Evolutionary conservation across 352 stramenopile genomes (phyloP).

Genomic region (Globisporangium mamillatum): DNA sequence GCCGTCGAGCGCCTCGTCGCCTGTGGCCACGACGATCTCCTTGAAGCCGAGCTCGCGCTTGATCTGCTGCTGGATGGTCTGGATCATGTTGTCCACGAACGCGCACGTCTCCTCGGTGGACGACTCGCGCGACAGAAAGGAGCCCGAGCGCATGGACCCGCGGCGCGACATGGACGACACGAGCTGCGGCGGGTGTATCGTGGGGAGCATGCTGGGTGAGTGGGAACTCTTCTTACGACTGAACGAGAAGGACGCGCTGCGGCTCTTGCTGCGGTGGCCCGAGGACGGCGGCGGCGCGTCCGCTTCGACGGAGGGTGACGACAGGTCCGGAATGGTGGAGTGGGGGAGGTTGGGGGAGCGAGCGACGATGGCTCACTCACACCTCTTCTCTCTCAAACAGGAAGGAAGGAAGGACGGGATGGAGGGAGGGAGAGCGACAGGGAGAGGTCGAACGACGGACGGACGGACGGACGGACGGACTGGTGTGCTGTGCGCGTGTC

Average conservation of each 20-base stretch:
- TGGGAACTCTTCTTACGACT: conserved; percentile 7
- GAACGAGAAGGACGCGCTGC: conserved; percentile 8
- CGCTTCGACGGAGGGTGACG: neutral
- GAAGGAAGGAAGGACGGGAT: neutral
- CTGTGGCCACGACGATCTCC: conserved; percentile 62
- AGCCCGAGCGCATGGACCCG: conserved; percentile 29
- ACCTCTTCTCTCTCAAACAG: neutral
- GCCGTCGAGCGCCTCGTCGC: conserved; percentile 30
- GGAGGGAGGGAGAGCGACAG: neutral
- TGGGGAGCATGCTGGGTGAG: conserved; percentile 25
- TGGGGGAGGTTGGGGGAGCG: neutral
- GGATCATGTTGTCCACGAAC: conserved; percentile 68
- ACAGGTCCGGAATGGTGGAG: conserved; percentile 6
- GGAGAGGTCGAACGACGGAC: neutral
- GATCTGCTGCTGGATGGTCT: conserved; percentile 55
- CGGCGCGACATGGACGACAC: conserved; percentile 33
- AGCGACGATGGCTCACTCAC: neutral
- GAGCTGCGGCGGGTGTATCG: conserved; percentile 36
- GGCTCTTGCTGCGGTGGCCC: neutral
- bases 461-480: too few species aligned
- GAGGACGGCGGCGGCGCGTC: neutral
- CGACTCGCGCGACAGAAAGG: conserved; percentile 27
- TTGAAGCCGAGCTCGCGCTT: conserved; percentile 61
- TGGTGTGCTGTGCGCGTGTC: too few species aligned
- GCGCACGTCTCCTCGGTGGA: conserved; percentile 59